These are phyloP conservation scores for Juglanconis sp. DNA, from an alignment of 2,329 filamentous ascomycete species.

Conservation along the genomic window DNA sequence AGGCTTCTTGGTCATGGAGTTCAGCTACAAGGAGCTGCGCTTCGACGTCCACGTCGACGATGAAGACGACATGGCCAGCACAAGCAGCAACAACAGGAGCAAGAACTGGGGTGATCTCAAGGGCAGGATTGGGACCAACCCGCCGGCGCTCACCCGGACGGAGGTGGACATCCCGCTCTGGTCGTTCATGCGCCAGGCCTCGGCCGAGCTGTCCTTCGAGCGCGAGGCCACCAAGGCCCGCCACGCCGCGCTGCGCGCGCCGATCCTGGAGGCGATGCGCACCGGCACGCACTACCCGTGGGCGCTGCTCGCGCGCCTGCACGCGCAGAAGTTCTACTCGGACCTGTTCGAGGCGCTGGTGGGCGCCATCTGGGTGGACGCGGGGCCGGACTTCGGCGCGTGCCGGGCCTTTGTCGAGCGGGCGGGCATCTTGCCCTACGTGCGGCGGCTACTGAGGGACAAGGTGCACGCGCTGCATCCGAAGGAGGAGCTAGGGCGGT, in stretches of 20 bases:
- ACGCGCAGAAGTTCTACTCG: slow-evolving; percentile 73
- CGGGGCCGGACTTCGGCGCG: slow-evolving; percentile 49
- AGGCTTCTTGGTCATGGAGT: slow-evolving; percentile 69
- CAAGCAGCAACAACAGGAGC: slow-evolving; percentile 4
- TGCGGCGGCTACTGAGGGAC: slow-evolving; percentile 60
- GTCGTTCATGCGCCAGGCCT: slow-evolving; percentile 65
- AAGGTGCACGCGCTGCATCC: slow-evolving; percentile 58
- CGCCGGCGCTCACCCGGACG: slow-evolving; percentile 17
- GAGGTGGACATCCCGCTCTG: slow-evolving; percentile 48
- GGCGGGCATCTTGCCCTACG: slow-evolving; percentile 62
- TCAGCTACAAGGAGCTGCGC: slow-evolving; percentile 32
- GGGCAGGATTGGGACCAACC: background rate
- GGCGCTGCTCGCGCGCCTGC: slow-evolving; percentile 63
- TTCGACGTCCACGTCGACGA: slow-evolving; percentile 12
- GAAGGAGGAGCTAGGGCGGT: slow-evolving; percentile 64
- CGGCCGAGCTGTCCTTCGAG: slow-evolving; percentile 42
- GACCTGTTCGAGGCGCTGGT: slow-evolving; percentile 80
- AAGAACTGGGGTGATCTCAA: slow-evolving; percentile 21
- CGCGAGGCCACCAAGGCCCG: slow-evolving; percentile 42
- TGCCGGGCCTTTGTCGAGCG: slow-evolving; percentile 60
- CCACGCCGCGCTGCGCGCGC: slow-evolving; percentile 45
- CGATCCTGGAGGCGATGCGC: slow-evolving; percentile 49
- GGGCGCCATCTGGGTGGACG: slow-evolving; percentile 83
- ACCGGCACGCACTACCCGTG: slow-evolving; percentile 66
- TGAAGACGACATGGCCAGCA: background rate